A percentile compares a stretch with the other conserved stretches of the same genome.
phyloP scores from a whole-genome alignment of 805 yeast species.

The Geotrichum ghanense region DNA sequence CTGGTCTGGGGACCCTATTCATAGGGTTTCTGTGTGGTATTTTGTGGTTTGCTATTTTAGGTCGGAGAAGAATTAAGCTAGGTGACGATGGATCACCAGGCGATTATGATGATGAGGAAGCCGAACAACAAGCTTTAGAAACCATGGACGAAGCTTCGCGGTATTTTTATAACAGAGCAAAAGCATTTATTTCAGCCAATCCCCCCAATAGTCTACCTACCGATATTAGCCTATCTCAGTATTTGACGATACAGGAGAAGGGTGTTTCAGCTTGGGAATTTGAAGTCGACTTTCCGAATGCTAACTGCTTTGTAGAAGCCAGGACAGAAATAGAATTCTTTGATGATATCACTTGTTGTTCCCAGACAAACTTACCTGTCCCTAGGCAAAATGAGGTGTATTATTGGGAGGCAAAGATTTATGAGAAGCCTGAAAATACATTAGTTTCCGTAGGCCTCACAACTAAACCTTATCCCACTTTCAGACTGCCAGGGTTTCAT shows the following conservation, averaged over 20 bases:
- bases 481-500: constrained; percentile 88
- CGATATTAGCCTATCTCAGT: constrained; percentile 43
- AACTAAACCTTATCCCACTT: constrained; percentile 85
- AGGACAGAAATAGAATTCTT: constrained; percentile 41
- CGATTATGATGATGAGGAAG: constrained; percentile 50
- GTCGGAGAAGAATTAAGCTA: constrained; percentile 24
- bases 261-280: constrained; percentile 90
- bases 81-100: constrained; percentile 39
- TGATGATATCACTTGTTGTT: constrained; percentile 47
- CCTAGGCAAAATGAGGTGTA: constrained; percentile 77
- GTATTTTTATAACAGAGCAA: constrained; percentile 55
- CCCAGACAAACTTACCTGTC: constrained; percentile 74
- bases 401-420: constrained; percentile 80
- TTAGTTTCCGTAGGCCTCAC: constrained; percentile 65
- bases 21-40: constrained; percentile 21
- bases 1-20: constrained; percentile 29
- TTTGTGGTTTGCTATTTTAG: constrained; percentile 24
- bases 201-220: constrained; percentile 33
- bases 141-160: constrained; percentile 43
- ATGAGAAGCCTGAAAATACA: constrained; percentile 44
- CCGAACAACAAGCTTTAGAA: constrained; percentile 48
- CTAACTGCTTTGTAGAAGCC: constrained; percentile 52
- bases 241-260: constrained; percentile 65
- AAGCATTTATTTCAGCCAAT: constrained; percentile 31
- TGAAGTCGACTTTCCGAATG: constrained; percentile 34